These are phyloP conservation scores for Hordeum vulgare DNA, from an alignment of 176 grass and related monocot genomes.

Conservation along the genomic window MorexV3_pseudomolecules_assembly NC_058519.1:44503133-44503632, in stretches of 20 bases:
- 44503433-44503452: not conserved
- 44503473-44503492: not conserved
- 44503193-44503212: not conserved
- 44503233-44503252: not conserved
- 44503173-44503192: not conserved
- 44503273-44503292: not conserved
- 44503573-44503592: not conserved
- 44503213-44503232: not conserved
- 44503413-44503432: not conserved
- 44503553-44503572: constrained; percentile 29
- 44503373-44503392: constrained; percentile 16
- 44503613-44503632: constrained; percentile 43
- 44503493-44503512: not conserved
- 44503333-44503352: not conserved
- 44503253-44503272: constrained; percentile 22
- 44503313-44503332: not conserved
- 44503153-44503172: constrained; percentile 24
- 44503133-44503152: constrained; percentile 43
- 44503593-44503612: not conserved
- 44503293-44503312: not conserved
- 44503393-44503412: constrained; percentile 9
- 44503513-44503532: not conserved
- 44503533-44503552: not conserved
- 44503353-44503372: not conserved
- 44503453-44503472: constrained; percentile 17